Evolutionary conservation across 352 stramenopile species (phyloP), one percentile per base, ranked within the genome.

Genomic region (Discostella stelligera): DNA sequence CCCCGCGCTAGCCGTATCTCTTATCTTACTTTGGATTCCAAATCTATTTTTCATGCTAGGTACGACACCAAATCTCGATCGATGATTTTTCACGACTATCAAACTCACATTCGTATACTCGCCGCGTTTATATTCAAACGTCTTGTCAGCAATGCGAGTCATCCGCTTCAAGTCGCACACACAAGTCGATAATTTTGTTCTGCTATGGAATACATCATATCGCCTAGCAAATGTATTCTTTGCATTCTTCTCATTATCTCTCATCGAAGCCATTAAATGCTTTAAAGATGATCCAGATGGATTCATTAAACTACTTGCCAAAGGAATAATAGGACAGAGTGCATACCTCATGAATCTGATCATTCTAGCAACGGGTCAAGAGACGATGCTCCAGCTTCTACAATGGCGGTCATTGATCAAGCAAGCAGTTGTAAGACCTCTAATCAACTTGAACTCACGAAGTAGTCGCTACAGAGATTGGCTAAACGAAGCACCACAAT

Each of bases 121-220:
- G 0, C 11, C 37, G 27, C 27, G 2, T 6, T 32, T 32, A 5
- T 32, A 32, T 5, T 6, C 27, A 32, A 32, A 32, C 27, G 27
- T 32, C 27, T 32, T 44, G 7, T 8, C 37, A 23, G 67, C 67
- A 53, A 46, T 62, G n/a, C 30, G 32, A n/a, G 59, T 83, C 6
- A 78, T 83, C 27, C 66, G 71, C 21, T 83, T 83, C 68, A 83
- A 83, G 27, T 72, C 62, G 16, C 50, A 74, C 20, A 62, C 55
- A 53, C 53, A 83, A 60, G 48, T 66, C 54, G 75, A 83, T 23
- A 66, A 83, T 23, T 83, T 83, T 46, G 69, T 78, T 2, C 48
- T 82, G 27, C 41, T 62, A 44, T 83, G 75, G 75, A 83, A 71
- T 44, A 83, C 75, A 50, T 52, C 59, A 53, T 83, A 75, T 55